Conservation (phyloP, 371 early-diverging fungal species). For the Mucor ambiguus region DNA sequence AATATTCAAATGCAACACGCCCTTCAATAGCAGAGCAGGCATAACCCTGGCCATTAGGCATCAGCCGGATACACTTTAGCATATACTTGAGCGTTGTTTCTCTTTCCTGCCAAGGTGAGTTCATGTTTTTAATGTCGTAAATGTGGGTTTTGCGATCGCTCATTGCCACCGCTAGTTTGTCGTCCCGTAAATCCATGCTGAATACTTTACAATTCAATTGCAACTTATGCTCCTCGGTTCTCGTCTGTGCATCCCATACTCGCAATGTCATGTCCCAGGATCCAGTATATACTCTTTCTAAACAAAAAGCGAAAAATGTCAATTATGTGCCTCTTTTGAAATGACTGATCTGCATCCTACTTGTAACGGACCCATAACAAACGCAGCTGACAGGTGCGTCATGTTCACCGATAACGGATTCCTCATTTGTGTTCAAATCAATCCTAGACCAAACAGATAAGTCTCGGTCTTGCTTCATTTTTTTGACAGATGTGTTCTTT, state of each 20-base stretch:
- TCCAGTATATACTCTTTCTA: constrained; percentile 75
- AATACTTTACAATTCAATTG: constrained; percentile 68
- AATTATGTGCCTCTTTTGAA: not conserved
- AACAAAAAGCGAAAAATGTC: not conserved
- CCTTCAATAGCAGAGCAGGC: constrained; percentile 93
- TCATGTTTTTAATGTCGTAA: constrained; percentile 85
- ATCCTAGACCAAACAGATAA: constrained; percentile 36
- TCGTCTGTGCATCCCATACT: constrained; percentile 76
- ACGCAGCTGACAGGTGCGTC: constrained; percentile 64
- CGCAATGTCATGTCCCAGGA: constrained; percentile 90
- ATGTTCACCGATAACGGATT: constrained; percentile 55
- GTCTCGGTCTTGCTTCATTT: not conserved
- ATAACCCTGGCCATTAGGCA: constrained; percentile 87
- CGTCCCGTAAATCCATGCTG: constrained; percentile 73
- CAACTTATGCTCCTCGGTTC: constrained; percentile 50
- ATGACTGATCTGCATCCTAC: constrained; percentile 26
- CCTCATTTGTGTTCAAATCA: constrained; percentile 49
- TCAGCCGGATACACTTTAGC: constrained; percentile 77
- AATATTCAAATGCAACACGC: constrained; percentile 91
- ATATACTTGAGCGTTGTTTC: constrained; percentile 84
- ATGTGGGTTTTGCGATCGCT: constrained; percentile 77
- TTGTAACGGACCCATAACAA: constrained; percentile 60
- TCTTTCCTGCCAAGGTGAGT: constrained; percentile 69
- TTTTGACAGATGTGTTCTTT: constrained; percentile 14
- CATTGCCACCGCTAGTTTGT: constrained; percentile 82